These are phyloP conservation scores for Mycena kentingensis DNA, from an alignment of 768 basidiomycete species.

Conservation along the genomic window DNA sequence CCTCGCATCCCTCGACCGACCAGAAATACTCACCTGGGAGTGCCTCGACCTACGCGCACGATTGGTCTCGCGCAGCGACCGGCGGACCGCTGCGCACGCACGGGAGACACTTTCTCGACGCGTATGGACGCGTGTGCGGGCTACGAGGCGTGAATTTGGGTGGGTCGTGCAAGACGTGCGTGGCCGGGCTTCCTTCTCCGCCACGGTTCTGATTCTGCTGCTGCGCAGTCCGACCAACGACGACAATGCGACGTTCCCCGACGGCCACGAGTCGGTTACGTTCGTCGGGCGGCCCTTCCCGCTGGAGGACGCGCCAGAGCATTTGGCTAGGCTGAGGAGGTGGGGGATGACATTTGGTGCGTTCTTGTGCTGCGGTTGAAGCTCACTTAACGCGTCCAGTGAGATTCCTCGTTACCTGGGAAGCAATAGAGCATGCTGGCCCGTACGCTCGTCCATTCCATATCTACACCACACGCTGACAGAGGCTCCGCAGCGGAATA, in stretches of 20 bases:
- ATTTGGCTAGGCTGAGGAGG: slow-evolving; percentile 74
- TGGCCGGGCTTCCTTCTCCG: slow-evolving; percentile 18
- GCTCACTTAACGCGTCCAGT: slow-evolving; percentile 45
- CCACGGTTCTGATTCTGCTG: slow-evolving; percentile 10
- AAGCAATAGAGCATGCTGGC: slow-evolving; percentile 92
- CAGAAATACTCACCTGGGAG: slow-evolving; percentile 50
- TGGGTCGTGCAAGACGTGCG: slow-evolving; percentile 81
- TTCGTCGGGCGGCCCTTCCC: slow-evolving; percentile 94
- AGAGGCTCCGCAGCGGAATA: slow-evolving; percentile 54
- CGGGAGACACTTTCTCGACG: slow-evolving; percentile 84
- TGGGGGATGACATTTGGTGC: slow-evolving; percentile 89
- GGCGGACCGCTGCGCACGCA: slow-evolving; percentile 58
- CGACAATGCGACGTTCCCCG: slow-evolving; percentile 68
- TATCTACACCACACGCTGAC: slow-evolving; percentile 4
- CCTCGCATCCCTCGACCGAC: slow-evolving; percentile 50
- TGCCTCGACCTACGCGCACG: slow-evolving; percentile 61
- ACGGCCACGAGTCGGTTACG: slow-evolving; percentile 62
- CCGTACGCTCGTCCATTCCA: slow-evolving; percentile 54
- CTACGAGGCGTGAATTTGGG: slow-evolving; percentile 86
- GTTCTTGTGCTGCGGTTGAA: slow-evolving; percentile 29
- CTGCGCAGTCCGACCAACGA: slow-evolving; percentile 64
- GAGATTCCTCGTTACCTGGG: slow-evolving; percentile 94
- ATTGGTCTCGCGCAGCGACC: slow-evolving; percentile 64
- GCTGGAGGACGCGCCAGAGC: slow-evolving; percentile 82
- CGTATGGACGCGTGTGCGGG: slow-evolving; percentile 74